Percentiles rank a stretch among this genome's conserved stretches.
phyloP scores from a whole-genome alignment of 2,329 filamentous ascomycete genomes.

The Colletotrichum sojae region DNA sequence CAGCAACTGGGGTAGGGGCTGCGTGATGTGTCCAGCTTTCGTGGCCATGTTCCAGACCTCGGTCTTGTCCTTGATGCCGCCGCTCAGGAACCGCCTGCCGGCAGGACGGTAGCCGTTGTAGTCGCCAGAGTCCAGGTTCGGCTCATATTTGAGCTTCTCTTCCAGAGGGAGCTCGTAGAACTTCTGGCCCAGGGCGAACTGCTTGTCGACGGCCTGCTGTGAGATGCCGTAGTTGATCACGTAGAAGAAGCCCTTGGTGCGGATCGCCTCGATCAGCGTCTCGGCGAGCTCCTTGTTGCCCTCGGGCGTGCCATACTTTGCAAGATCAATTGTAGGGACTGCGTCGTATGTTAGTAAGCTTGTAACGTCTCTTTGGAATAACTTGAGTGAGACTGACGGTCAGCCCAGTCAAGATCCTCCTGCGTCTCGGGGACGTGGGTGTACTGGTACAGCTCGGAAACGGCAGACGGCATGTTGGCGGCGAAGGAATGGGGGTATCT shows the following conservation, averaged over 20 bases:
- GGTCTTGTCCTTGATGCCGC: constrained; percentile 57
- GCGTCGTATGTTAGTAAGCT: rapidly evolving
- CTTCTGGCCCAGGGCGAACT: constrained; percentile 71
- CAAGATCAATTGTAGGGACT: constrained; percentile 53
- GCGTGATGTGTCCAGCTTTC: constrained; percentile 49
- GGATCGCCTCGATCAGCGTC: constrained; percentile 51
- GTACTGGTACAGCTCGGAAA: constrained; percentile 50
- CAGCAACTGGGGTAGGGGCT: constrained; percentile 58
- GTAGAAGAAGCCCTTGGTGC: constrained; percentile 67
- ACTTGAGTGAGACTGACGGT: constrained; percentile 44
- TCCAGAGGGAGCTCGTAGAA: constrained; percentile 68
- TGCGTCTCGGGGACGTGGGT: constrained; percentile 54
- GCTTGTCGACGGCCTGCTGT: constrained; percentile 70
- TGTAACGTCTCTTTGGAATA: constrained; percentile 17
- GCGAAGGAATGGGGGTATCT: constrained; percentile 12
- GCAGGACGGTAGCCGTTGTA: constrained; percentile 71
- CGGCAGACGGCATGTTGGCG: constrained; percentile 50
- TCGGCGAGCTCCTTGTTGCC: constrained; percentile 49
- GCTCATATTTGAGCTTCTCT: constrained; percentile 71
- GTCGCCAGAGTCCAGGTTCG: constrained; percentile 63
- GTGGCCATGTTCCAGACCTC: constrained; percentile 57
- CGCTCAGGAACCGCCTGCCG: constrained; percentile 52
- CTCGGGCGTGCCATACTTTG: constrained; percentile 50
- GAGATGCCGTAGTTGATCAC: constrained; percentile 73
- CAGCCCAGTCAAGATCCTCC: constrained; percentile 55